A percentile compares a stretch with the other conserved stretches of the same genome.
Evolutionary conservation across 2,329 filamentous ascomycete species (phyloP).

Genomic region (Reticulascus tulasneorum): DNA sequence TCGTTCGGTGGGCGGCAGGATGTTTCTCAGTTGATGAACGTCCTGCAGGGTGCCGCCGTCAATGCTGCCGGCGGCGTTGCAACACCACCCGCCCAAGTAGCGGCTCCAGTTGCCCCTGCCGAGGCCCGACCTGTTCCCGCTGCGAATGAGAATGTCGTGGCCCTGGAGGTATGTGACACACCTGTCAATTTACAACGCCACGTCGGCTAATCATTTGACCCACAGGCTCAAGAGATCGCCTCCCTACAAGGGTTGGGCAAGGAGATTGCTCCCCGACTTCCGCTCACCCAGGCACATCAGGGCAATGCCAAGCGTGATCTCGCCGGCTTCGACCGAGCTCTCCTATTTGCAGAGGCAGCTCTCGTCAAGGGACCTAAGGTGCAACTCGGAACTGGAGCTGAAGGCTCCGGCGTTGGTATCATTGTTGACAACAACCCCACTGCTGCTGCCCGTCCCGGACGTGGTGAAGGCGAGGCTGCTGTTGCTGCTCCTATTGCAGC

Average conservation of each 20-base stretch:
- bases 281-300: conserved; percentile 16
- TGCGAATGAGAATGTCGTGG: conserved; percentile 2
- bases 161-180: conserved; percentile 12
- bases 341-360: conserved; percentile 34
- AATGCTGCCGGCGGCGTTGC: conserved; percentile 27
- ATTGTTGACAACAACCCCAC: conserved; percentile 28
- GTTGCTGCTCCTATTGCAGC: conserved; percentile 11
- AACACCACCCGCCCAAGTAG: conserved; percentile 23
- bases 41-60: conserved; percentile 41
- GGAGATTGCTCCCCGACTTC: conserved; percentile 40
- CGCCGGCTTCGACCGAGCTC: conserved; percentile 35
- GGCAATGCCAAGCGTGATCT: conserved; percentile 30
- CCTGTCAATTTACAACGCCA: not conserved
- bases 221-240: conserved; percentile 36
- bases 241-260: conserved; percentile 45
- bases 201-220: conserved; percentile 2
- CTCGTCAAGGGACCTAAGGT: conserved; percentile 33
- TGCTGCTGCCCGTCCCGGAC: conserved; percentile 21
- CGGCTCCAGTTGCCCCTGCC: conserved; percentile 22
- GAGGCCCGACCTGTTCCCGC: conserved; percentile 11
- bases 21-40: conserved; percentile 40
- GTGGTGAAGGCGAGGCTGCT: conserved; percentile 4
- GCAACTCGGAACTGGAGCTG: conserved; percentile 34
- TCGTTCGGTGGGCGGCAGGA: conserved; percentile 42
- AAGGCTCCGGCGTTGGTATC: conserved; percentile 35